These are phyloP conservation scores for Trametes punicea DNA, from an alignment of 768 basidiomycete species.

Conservation along the genomic window DNA sequence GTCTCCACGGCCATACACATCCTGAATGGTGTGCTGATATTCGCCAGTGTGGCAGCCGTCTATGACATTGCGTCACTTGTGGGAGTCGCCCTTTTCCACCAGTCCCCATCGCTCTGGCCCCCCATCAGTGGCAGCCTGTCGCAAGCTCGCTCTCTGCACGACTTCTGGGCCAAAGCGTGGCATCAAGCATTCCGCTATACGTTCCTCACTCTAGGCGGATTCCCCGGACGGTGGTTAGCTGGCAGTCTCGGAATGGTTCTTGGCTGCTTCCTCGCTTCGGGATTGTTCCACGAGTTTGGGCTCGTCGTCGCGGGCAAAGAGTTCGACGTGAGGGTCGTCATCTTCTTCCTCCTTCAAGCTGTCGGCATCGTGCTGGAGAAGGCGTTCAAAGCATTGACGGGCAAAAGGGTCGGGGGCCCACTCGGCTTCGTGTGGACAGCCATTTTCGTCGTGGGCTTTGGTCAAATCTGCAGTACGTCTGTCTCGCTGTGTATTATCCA, in stretches of 20 bases:
- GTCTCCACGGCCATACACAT: slow-evolving; percentile 66
- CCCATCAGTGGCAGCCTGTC: slow-evolving; percentile 70
- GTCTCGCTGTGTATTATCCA: not conserved
- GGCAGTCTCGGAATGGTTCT: slow-evolving; percentile 64
- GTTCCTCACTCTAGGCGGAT: slow-evolving; percentile 71
- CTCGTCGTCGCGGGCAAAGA: slow-evolving; percentile 63
- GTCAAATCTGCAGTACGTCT: slow-evolving; percentile 41
- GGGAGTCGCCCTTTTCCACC: slow-evolving; percentile 50
- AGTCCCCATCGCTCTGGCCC: slow-evolving; percentile 63
- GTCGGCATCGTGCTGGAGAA: slow-evolving; percentile 60
- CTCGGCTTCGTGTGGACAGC: slow-evolving; percentile 69
- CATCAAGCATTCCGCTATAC: slow-evolving; percentile 73
- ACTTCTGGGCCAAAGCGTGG: slow-evolving; percentile 75
- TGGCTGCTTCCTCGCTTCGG: slow-evolving; percentile 74
- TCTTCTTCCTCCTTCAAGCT: slow-evolving; percentile 73
- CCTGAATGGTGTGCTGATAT: slow-evolving; percentile 56
- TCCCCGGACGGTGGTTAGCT: slow-evolving; percentile 48
- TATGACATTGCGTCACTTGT: slow-evolving; percentile 61
- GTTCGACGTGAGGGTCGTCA: slow-evolving; percentile 48
- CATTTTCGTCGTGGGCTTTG: slow-evolving; percentile 54
- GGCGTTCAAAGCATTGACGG: slow-evolving; percentile 54
- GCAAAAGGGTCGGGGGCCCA: slow-evolving; percentile 55
- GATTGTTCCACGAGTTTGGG: slow-evolving; percentile 67
- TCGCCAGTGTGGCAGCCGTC: slow-evolving; percentile 61
- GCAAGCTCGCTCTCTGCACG: slow-evolving; percentile 61